phyloP scores from a whole-genome alignment of 192 early-diverging fungal genomes.

The Linderina pennispora region DNA sequence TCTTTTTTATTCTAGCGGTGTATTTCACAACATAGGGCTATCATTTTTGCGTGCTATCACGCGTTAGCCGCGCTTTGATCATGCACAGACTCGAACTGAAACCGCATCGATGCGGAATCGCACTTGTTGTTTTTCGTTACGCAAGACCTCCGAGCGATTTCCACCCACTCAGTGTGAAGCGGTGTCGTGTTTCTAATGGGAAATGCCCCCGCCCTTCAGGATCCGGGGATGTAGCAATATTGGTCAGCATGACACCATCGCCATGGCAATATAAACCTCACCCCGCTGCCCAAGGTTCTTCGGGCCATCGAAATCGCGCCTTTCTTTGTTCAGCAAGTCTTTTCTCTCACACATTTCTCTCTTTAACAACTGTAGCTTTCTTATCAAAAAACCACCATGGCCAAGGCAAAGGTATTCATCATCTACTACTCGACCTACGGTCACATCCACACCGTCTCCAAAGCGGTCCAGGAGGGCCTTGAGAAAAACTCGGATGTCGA shows the following conservation, averaged over 20 bases:
- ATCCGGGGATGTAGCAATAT: no score
- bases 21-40: not conserved
- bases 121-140: no score
- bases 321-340: not conserved
- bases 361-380: not conserved
- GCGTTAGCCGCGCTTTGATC: no score
- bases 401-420: conserved; percentile 6
- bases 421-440: conserved; percentile 19
- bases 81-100: no score
- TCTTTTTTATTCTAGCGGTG: not conserved
- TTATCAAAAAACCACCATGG: not conserved
- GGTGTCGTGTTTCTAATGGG: no score
- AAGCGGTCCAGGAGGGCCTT: conserved; percentile 1
- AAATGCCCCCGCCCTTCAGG: no score
- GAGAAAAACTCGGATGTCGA: conserved; percentile 11
- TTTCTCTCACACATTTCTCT: not conserved
- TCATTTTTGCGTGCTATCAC: not conserved
- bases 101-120: no score
- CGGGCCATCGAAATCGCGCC: not conserved
- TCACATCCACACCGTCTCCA: conserved; percentile 4
- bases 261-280: not conserved
- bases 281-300: not conserved
- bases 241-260: not conserved
- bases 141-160: no score
- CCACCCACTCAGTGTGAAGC: no score